Conservation (phyloP, 495 filamentous ascomycete genomes). For the Penicillium paxilli region DNA sequence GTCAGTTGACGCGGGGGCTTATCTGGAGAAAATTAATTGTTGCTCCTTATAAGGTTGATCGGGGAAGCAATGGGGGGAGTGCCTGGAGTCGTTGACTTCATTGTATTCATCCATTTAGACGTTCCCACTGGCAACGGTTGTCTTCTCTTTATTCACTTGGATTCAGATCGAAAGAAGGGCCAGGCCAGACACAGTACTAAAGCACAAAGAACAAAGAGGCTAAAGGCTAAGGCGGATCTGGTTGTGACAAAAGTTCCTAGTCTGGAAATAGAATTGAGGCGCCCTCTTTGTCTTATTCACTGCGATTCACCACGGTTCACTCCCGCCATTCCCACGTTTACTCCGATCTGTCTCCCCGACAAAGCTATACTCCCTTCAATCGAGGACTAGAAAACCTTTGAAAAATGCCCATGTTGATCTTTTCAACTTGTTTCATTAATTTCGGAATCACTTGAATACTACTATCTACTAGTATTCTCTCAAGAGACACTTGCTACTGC, state of each 20-base stretch:
- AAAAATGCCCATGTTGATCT: neutral
- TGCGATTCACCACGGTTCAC: neutral
- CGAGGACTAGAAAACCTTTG: neutral
- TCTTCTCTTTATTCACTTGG: too few relatives aligned
- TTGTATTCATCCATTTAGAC: too few relatives aligned
- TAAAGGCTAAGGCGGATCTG: neutral
- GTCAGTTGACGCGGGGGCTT: conserved; percentile 22
- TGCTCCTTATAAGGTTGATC: too few relatives aligned
- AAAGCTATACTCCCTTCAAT: neutral
- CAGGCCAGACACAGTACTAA: too few relatives aligned
- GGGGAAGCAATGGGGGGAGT: too few relatives aligned
- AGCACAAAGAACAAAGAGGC: too few relatives aligned
- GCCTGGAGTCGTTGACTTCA: conserved; percentile 1
- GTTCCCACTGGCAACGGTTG: too few relatives aligned
- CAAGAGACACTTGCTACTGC: too few relatives aligned
- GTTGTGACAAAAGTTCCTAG: neutral
- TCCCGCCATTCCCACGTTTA: neutral
- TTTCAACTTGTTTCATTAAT: neutral
- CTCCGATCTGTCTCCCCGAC: neutral
- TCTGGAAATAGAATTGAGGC: neutral
- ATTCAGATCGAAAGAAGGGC: too few relatives aligned
- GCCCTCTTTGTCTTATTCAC: neutral
- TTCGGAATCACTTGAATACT: neutral
- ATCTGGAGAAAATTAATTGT: too few relatives aligned
- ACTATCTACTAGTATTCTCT: neutral